Conservation (phyloP, 1,284 basidiomycete species). For the Cryptococcus floricola region DNA sequence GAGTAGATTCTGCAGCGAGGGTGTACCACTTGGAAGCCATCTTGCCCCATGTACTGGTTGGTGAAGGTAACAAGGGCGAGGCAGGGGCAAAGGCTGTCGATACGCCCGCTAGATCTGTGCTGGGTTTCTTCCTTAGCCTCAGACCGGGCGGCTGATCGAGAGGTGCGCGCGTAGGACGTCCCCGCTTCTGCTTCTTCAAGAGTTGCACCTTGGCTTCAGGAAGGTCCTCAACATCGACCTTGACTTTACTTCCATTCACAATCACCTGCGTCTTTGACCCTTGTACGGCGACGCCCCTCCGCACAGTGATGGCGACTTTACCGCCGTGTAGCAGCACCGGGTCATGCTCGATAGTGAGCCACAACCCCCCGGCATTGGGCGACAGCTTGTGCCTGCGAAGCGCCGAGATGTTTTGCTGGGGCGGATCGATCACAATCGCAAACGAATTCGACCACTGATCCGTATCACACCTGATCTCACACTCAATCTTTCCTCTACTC, state of each 20-base stretch:
- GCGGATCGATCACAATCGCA: slow-evolving; percentile 90
- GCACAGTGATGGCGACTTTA: slow-evolving; percentile 63
- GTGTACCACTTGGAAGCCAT: slow-evolving; percentile 61
- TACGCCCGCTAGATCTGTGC: slow-evolving; percentile 19
- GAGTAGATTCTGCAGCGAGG: slow-evolving; percentile 60
- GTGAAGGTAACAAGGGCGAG: background rate
- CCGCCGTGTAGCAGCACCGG: slow-evolving; percentile 70
- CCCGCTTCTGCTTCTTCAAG: slow-evolving; percentile 76
- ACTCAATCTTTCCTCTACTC: slow-evolving; percentile 60
- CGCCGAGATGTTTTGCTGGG: slow-evolving; percentile 77
- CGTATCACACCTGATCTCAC: slow-evolving; percentile 89
- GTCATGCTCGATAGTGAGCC: slow-evolving; percentile 91
- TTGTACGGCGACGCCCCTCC: slow-evolving; percentile 56
- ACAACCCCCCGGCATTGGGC: slow-evolving; percentile 85
- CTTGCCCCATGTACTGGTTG: slow-evolving; percentile 9
- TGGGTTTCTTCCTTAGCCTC: slow-evolving; percentile 56
- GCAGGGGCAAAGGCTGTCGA: background rate
- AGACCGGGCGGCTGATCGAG: slow-evolving; percentile 85
- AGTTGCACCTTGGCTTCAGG: slow-evolving; percentile 82
- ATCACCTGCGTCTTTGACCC: slow-evolving; percentile 69
- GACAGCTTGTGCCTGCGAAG: slow-evolving; percentile 84
- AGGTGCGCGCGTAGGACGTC: slow-evolving; percentile 80
- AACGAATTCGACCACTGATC: slow-evolving; percentile 85
- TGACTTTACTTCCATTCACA: slow-evolving; percentile 82
- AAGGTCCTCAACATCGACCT: slow-evolving; percentile 87